Base-by-base conservation (phyloP, 352 stramenopile genomes). In the Phytophthora hybrid region DNA sequence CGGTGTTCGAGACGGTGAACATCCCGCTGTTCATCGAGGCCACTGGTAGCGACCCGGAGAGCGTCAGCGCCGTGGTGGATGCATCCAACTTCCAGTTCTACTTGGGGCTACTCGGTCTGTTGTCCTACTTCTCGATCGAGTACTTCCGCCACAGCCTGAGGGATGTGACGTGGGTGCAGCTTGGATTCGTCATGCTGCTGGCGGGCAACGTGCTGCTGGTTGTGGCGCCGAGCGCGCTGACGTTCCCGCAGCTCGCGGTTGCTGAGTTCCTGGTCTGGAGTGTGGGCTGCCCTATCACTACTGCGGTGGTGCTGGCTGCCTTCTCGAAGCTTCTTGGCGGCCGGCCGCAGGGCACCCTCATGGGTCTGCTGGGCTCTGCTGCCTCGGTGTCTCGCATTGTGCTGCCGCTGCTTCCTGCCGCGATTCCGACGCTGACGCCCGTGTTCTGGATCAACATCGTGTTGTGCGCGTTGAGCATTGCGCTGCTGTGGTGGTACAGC, bases 81-180 rank as follows among this genome's bases (percentile, higher is more conserved):
- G 85, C 87, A 7, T 92, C 87, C 55, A 92, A 89, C 31, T 93
- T 92, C 74, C 87, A 93, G 70, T 92, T 93, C 60, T 89, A 93
- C 66, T 63, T 92, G 4, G 87, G 87, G 14, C 59, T 91, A 18
- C 66, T 93, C 10, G 87, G 87, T 3, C 60, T 93, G 47, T 34
- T 93, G 47, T 83, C 83, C 16, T 93, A 93, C 64, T 87, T 92
- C 49, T 87, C 85, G 55, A 92, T 93, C 34, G 87, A 93, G 53
- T 85, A 84, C 58, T 91, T 91, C 63, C 81, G 84, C 23, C 80
- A 92, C 66, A 79, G 69, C 37, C 69, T 93, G 19, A 78, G 78
- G 11, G 84, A 93, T 55, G 83, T 91, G 34, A 82, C 57, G 39
- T 92, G 84, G 87, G 83, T 93, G 26, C 82, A 90, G 58, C 61